A percentile compares a stretch with the other conserved stretches of the same genome.
phyloP scores from a whole-genome alignment of 2,329 filamentous ascomycete species.

The Aspergillus hortae region DNA sequence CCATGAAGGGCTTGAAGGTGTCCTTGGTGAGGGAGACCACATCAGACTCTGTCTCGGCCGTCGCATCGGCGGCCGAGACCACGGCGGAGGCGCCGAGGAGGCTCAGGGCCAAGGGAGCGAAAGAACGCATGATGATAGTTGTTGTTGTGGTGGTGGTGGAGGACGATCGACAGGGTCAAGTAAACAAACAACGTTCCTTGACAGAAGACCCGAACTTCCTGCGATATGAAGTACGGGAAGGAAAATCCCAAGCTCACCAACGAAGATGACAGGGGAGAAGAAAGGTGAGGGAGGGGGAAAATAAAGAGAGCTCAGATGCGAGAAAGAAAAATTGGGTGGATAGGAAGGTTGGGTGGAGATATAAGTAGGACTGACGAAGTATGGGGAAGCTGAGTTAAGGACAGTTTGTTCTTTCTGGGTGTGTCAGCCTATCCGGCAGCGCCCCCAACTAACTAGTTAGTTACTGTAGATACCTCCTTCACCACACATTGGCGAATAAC shows the following conservation, averaged over 20 bases:
- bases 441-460: constrained; percentile 11
- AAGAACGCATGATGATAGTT: constrained; percentile 34
- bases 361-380: constrained; percentile 16
- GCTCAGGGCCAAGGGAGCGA: constrained; percentile 37
- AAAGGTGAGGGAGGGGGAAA: constrained; percentile 6
- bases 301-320: background rate
- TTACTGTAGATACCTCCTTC: too few relatives aligned
- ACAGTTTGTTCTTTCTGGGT: constrained; percentile 42
- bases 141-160: background rate
- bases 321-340: background rate
- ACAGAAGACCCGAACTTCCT: too few relatives aligned
- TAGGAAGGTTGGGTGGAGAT: constrained; percentile 6
- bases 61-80: constrained; percentile 31
- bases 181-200: background rate
- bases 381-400: constrained; percentile 26
- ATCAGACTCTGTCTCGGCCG: constrained; percentile 56
- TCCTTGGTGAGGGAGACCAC: constrained; percentile 81
- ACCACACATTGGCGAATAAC: too few relatives aligned
- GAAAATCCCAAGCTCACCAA: background rate
- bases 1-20: constrained; percentile 82
- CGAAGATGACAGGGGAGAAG: background rate
- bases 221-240: too few relatives aligned
- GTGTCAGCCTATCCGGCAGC: constrained; percentile 14
- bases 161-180: background rate
- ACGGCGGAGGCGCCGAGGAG: constrained; percentile 37